phyloP scores from a whole-genome alignment of 2,329 filamentous ascomycete genomes.

The Colletotrichum sp. region DNA sequence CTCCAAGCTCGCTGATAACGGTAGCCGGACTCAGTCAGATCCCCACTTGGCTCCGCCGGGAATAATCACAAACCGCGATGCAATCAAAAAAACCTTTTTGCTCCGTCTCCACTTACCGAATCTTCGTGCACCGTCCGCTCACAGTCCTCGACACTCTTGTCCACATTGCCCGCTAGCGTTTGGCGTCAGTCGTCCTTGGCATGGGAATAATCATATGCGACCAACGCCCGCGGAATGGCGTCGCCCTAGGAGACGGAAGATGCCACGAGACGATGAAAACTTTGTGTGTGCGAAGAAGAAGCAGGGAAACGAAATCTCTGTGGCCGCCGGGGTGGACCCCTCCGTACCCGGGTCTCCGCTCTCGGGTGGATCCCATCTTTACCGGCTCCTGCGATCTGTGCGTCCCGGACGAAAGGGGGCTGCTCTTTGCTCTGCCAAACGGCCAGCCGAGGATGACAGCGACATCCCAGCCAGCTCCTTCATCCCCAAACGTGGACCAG shows the following conservation, averaged over 20 bases:
- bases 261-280: neutral
- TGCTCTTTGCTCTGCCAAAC: neutral
- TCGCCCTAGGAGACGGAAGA: neutral
- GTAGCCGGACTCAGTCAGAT: neutral
- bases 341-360: slow-evolving; percentile 2
- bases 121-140: neutral
- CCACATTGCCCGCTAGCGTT: neutral
- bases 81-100: slow-evolving; percentile 8
- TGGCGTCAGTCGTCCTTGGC: neutral
- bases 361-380: neutral
- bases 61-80: neutral
- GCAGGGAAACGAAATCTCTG: neutral
- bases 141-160: neutral
- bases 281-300: too few relatives aligned
- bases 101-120: neutral
- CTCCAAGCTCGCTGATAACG: slow-evolving; percentile 1
- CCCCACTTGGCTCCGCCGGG: slow-evolving; percentile 4
- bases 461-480: neutral
- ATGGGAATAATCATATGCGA: neutral
- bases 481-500: neutral
- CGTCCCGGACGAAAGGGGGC: slow-evolving; percentile 17
- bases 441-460: neutral
- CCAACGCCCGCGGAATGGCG: neutral
- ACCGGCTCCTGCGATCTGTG: neutral
- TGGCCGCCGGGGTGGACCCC: neutral